Evolutionary conservation across 139 green algal genomes (phyloP).

Genomic region (Dunaliella sp.): DNA sequence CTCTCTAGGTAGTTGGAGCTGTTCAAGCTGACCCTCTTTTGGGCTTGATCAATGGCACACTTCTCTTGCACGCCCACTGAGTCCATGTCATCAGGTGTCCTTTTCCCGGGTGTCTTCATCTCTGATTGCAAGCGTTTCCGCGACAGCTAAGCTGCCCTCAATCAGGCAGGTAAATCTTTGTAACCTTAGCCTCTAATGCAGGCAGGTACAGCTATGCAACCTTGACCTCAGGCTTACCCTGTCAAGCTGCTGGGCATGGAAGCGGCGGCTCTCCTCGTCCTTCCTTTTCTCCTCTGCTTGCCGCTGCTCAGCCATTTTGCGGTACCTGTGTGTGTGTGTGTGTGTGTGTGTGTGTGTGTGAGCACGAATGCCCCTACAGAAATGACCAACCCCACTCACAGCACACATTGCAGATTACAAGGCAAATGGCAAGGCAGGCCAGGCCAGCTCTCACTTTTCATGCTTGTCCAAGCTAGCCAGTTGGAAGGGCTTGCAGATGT

Average conservation of each 20-base stretch:
- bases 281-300: slow-evolving; percentile 14
- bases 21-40: too few relatives aligned
- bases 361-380: not conserved
- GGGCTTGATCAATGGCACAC: too few relatives aligned
- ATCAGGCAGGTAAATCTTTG: too few relatives aligned
- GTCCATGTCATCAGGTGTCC: too few relatives aligned
- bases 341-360: not conserved
- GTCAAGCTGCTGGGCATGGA: slow-evolving; percentile 25
- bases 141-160: too few relatives aligned
- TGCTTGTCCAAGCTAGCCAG: slow-evolving; percentile 27
- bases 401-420: not conserved
- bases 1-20: too few relatives aligned
- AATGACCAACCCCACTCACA: not conserved
- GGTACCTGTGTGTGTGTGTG: not conserved
- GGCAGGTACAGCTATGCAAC: too few relatives aligned
- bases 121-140: too few relatives aligned
- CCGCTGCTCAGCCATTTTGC: not conserved
- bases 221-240: too few relatives aligned
- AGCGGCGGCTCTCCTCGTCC: slow-evolving; percentile 23
- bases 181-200: too few relatives aligned
- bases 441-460: slow-evolving; percentile 1
- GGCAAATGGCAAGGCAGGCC: not conserved
- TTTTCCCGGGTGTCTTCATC: too few relatives aligned
- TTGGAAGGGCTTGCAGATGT: slow-evolving; percentile 39
- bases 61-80: too few relatives aligned